A percentile compares a stretch with the other conserved stretches of the same genome.
Evolutionary conservation across 495 filamentous ascomycete genomes (phyloP).

Genomic region (Oleoguttula mirabilis): DNA sequence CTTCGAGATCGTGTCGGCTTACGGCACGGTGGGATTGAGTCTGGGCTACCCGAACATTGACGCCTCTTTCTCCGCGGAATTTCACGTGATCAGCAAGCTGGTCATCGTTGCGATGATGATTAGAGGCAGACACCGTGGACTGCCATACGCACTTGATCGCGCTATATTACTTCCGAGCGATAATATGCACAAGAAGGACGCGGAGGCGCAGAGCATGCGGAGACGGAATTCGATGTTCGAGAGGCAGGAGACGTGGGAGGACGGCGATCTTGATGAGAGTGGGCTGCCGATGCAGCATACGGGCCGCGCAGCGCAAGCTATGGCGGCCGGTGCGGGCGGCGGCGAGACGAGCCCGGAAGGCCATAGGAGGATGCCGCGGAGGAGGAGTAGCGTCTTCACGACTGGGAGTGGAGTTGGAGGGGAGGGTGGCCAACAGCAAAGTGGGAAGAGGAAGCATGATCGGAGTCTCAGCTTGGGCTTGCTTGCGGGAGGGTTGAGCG

Average conservation of each 20-base stretch:
- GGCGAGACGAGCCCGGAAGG: conserved; percentile 2
- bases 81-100: conserved; percentile 70
- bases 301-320: background rate
- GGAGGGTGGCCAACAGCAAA: background rate
- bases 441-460: background rate
- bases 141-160: conserved; percentile 84
- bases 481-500: background rate
- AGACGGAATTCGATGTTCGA: conserved; percentile 2
- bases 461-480: background rate
- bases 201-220: background rate
- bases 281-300: conserved; percentile 12
- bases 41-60: conserved; percentile 67
- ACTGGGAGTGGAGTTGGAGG: background rate
- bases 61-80: conserved; percentile 67
- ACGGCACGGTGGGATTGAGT: conserved; percentile 86
- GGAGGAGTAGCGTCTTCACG: background rate
- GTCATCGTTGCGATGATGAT: conserved; percentile 90
- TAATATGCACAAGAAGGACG: conserved; percentile 23
- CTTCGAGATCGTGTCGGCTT: conserved; percentile 85
- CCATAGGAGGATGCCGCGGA: background rate
- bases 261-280: conserved; percentile 5
- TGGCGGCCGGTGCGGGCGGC: conserved; percentile 1
- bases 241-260: background rate
- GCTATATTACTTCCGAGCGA: conserved; percentile 79
- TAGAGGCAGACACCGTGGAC: conserved; percentile 79